Conservation (phyloP, 1,284 basidiomycete species). For the Papiliotrema laurentii region DNA sequence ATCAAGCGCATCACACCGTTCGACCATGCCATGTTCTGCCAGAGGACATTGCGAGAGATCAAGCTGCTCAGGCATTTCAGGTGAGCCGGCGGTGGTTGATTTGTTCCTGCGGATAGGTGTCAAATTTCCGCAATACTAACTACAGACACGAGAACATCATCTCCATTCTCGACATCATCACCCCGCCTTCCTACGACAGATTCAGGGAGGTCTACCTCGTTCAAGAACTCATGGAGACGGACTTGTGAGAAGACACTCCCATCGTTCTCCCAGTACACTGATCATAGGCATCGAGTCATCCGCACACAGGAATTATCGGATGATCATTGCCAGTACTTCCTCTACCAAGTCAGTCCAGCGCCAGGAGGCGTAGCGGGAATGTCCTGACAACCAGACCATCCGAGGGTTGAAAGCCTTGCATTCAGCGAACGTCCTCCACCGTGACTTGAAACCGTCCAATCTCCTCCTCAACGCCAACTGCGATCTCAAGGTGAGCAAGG, state of each 20-base stretch:
- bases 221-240: slow-evolving; percentile 76
- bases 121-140: not conserved
- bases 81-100: slow-evolving; percentile 10
- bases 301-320: slow-evolving; percentile 75
- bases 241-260: slow-evolving; percentile 49
- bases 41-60: slow-evolving; percentile 78
- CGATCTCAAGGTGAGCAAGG: slow-evolving; percentile 81
- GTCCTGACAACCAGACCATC: slow-evolving; percentile 57
- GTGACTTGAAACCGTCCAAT: slow-evolving; percentile 90
- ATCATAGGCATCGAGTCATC: slow-evolving; percentile 58
- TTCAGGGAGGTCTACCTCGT: slow-evolving; percentile 82
- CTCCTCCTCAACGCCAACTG: slow-evolving; percentile 89
- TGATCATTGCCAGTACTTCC: slow-evolving; percentile 92
- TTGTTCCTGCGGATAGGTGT: not conserved
- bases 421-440: slow-evolving; percentile 80
- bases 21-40: slow-evolving; percentile 87
- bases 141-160: slow-evolving; percentile 65
- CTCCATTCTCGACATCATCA: slow-evolving; percentile 90
- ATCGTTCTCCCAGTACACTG: not conserved
- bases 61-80: slow-evolving; percentile 84
- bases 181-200: slow-evolving; percentile 75
- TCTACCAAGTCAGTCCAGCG: slow-evolving; percentile 67
- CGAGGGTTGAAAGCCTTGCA: slow-evolving; percentile 88
- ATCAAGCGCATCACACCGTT: slow-evolving; percentile 92
- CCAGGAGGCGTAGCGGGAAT: not conserved